A percentile compares a stretch with the other conserved stretches of the same genome.
These are phyloP conservation scores for Pichia heedii DNA, from an alignment of 805 yeast species.

Conservation along the genomic window DNA sequence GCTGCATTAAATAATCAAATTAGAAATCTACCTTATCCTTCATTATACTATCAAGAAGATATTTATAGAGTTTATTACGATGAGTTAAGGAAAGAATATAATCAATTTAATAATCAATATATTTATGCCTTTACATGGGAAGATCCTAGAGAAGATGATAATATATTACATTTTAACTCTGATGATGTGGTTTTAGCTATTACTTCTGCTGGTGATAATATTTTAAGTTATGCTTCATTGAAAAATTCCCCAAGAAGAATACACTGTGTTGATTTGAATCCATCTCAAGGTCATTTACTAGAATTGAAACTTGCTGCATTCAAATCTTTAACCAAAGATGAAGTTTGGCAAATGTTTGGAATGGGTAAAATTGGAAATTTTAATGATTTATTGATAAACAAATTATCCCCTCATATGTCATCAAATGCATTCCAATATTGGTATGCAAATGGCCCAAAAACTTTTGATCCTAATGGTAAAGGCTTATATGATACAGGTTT, in stretches of 20 bases:
- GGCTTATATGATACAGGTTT: conserved; percentile 80
- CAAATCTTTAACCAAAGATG: conserved; percentile 44
- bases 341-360: conserved; percentile 72
- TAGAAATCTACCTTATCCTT: conserved; percentile 68
- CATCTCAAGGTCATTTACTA: conserved; percentile 70
- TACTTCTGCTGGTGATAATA: conserved; percentile 81
- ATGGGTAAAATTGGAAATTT: conserved; percentile 55
- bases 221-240: conserved; percentile 62
- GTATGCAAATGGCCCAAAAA: conserved; percentile 51
- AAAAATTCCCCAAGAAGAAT: conserved; percentile 67
- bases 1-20: conserved; percentile 57
- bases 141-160: conserved; percentile 75
- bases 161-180: conserved; percentile 49
- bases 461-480: conserved; percentile 44
- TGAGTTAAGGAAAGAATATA: conserved; percentile 56
- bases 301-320: conserved; percentile 72
- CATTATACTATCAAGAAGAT: conserved; percentile 69
- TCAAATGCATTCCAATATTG: conserved; percentile 78
- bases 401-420: conserved; percentile 62
- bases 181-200: conserved; percentile 73
- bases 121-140: conserved; percentile 90
- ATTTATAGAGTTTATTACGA: conserved; percentile 76
- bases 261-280: conserved; percentile 81
- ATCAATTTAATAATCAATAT: conserved; percentile 68
- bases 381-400: conserved; percentile 40